Conservation (phyloP, 805 yeast genomes). For the Ogataea dorogensis region DNA sequence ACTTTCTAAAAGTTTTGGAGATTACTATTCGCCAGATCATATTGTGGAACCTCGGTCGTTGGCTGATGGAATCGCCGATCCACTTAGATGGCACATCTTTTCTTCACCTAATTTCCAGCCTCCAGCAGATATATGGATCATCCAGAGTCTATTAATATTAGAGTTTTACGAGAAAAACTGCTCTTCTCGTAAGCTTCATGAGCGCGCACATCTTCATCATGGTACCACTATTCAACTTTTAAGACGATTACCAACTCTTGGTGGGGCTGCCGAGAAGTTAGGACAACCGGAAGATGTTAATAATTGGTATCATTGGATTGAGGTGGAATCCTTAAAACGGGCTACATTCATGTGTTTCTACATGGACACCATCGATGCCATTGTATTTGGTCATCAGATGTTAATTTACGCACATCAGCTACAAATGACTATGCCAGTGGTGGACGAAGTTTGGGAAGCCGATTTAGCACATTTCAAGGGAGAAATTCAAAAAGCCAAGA, state of each 20-base stretch:
- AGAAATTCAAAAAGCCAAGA: conserved; percentile 24
- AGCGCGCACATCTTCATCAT: conserved; percentile 81
- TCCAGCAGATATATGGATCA: conserved; percentile 73
- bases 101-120: conserved; percentile 70
- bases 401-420: conserved; percentile 57
- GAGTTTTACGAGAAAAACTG: conserved; percentile 80
- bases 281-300: conserved; percentile 25
- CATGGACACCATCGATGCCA: conserved; percentile 75
- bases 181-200: conserved; percentile 67
- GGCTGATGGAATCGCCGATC: conserved; percentile 48
- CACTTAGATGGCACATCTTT: conserved; percentile 69
- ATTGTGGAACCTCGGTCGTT: conserved; percentile 35
- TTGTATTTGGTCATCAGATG: conserved; percentile 72
- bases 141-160: conserved; percentile 70
- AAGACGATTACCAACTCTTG: conserved; percentile 71
- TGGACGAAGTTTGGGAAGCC: conserved; percentile 56
- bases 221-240: conserved; percentile 80
- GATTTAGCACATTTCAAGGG: conserved; percentile 23
- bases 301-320: conserved; percentile 67
- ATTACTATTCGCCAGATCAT: conserved; percentile 23
- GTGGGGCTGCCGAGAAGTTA: conserved; percentile 57
- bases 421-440: conserved; percentile 61
- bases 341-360: conserved; percentile 80
- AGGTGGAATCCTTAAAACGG: conserved; percentile 73
- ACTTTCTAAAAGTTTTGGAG: conserved; percentile 32